Percentiles rank a stretch among this genome's conserved stretches.
Evolutionary conservation across 2,329 filamentous ascomycete genomes (phyloP).

Genomic region (Thelonectria olida): DNA sequence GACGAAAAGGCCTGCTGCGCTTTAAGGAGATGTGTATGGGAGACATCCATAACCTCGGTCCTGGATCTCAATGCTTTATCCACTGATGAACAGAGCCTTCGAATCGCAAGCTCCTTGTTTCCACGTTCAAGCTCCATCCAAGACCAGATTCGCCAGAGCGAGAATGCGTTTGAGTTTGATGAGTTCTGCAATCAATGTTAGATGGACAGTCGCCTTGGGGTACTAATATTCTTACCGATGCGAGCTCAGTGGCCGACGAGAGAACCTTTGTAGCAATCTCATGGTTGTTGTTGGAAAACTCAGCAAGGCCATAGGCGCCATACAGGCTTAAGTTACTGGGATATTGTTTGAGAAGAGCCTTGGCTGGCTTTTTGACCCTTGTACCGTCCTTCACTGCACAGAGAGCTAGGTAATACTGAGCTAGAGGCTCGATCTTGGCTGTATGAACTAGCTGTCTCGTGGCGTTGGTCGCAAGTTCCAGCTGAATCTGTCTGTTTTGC

Average conservation of each 20-base stretch:
- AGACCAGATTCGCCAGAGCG: slow-evolving; percentile 70
- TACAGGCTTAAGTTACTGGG: slow-evolving; percentile 75
- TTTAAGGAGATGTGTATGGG: slow-evolving; percentile 59
- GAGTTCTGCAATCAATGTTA: slow-evolving; percentile 28
- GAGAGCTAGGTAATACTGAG: slow-evolving; percentile 76
- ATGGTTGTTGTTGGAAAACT: slow-evolving; percentile 66
- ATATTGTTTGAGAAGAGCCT: slow-evolving; percentile 74
- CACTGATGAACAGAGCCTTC: slow-evolving; percentile 51
- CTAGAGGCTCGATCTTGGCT: slow-evolving; percentile 52
- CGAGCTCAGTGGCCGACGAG: slow-evolving; percentile 64
- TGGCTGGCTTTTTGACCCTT: slow-evolving; percentile 75
- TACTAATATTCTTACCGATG: slow-evolving; percentile 39
- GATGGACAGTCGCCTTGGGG: neutral
- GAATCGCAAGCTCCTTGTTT: slow-evolving; percentile 45
- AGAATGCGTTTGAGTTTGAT: slow-evolving; percentile 32
- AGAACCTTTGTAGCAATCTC: slow-evolving; percentile 72
- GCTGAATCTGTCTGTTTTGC: slow-evolving; percentile 39
- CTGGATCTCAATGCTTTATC: slow-evolving; percentile 40
- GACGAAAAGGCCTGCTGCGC: slow-evolving; percentile 61
- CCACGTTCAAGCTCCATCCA: slow-evolving; percentile 69
- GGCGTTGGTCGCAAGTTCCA: slow-evolving; percentile 60
- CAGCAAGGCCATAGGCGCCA: slow-evolving; percentile 80
- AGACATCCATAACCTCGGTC: slow-evolving; percentile 29
- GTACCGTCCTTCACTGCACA: slow-evolving; percentile 64
- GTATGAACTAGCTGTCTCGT: slow-evolving; percentile 68